Evolutionary conservation across 352 stramenopile genomes (phyloP), one percentile per base, ranked within the genome.

Genomic region (Phytophthora lateralis): DNA sequence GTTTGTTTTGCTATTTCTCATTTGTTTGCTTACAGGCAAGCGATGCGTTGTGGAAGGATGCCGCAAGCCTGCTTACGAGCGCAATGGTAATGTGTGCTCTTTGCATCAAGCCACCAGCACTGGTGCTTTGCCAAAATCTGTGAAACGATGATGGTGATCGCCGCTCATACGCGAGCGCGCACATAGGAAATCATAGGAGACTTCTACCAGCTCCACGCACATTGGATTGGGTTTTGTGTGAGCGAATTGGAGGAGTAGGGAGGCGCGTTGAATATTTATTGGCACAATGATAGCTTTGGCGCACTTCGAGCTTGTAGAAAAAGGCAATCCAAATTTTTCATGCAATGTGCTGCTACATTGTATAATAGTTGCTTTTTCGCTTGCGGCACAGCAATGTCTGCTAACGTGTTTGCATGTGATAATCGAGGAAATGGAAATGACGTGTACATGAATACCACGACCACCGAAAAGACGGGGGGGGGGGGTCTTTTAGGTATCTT

Each of bases 11-110:
- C 47, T 57, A 17, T 18, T 37, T 43, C 30, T 59, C 41, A 26
- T 20, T 44, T 63, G 24, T 48, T 52, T 10, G 44, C 9, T 21
- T 51, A 27, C 56, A 80, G 85, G 85, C 47, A 91, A 90, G 55
- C 75, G 84, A n/a, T 89, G 78, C 45, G 72, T 89, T 26, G 69
- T 89, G n/a, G 73, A 85, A 44, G 78, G 78, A 24, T 93, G 82
- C 55, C 77, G 78, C 32, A 82, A 86, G 38, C 84, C 85, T 63
- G 84, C 84, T 8, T 93, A 91, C 58, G 84, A 93, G 60, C 80
- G 84, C 34, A 93, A 86, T 24, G 77, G 83, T 30, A 91, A 90
- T 63, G 73, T 89, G 60, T 90, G 83, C 71, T 77, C 69, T 14
- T 34, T 77, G 26, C 69, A 77, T 44, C 69, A 77, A 74, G 51